Base-by-base conservation (phyloP, 306 rosid species). In the Prunus kanzakura region DNA sequence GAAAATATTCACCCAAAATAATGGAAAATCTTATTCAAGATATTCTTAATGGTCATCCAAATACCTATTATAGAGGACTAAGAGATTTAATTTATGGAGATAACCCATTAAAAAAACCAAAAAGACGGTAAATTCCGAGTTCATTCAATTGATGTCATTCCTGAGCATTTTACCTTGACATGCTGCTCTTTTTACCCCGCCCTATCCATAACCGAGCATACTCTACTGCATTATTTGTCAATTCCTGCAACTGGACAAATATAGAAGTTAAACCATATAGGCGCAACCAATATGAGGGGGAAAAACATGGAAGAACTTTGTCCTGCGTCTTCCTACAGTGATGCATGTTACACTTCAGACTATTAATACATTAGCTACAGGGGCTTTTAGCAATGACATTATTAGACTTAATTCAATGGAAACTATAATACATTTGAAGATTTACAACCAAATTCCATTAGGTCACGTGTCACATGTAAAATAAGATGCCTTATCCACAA, bases 201-300 rank as follows among this genome's bases (percentile, higher is more conserved):
- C 86, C 84, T 83, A 92, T 82, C 97, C 97, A 95, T 69, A 86
- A 82, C 67, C 63, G 87, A 58, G 97, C 90, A 78, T 65, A 73
- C 72, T 88, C 96, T 64, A 92, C 92, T 35, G 97, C 89, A 67
- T 56, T 87, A 75, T 56, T 20, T 67, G 89, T 83, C 82, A 82
- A 51, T 70, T 88, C 92, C 83, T 82, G 91, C 67, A 95, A 83
- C 97, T 95, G 89, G 38, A 79, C 66, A 27, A 19, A 74, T 10
- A 57, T 4, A 82, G 15, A 75, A 52, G 74, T 51, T 66, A 69
- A 67, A 49, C 71, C 55, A 71, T 56, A 55, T 64, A 29, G 60
- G 75, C 57, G 73, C 49, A 83, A 70, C n/a, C 41, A 64, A 71
- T 13, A 67, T 2, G 35, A 67, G 1, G 20, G 43, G 68, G n/a